Base-by-base conservation (phyloP, 495 filamentous ascomycete genomes). In the Hyphodiscus hymeniophilus region DNA sequence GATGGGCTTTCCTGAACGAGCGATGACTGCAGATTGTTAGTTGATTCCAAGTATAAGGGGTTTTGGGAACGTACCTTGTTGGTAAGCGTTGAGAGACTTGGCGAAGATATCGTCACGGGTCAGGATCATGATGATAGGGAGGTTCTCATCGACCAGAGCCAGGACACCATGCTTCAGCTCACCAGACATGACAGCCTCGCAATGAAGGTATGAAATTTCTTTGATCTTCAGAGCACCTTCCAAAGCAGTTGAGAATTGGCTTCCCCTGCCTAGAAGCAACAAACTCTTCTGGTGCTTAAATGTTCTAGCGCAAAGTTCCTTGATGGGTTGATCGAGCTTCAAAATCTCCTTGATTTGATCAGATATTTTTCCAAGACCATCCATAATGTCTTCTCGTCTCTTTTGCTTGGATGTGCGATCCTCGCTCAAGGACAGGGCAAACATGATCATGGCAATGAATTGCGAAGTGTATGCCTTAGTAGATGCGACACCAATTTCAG, bases 181-280 rank as follows among this genome's bases (percentile, higher is more conserved):
- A 63, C 92, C 92, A 49, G 92, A 97, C 92, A 98, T 98, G 67
- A 98, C 92, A 60, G 92, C 92, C 72, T 98, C 92, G 66, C 92
- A 98, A 66, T 98, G 92, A 42, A 98, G 84, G 66, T 98, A 98
- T 38, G 92, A 97, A 56, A 98, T 98, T 71, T 98, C 92, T 78
- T 98, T 98, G 63, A 98, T 98, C 74, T 98, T 98, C 30, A 98
- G 75, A 39, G 92, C 92, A 79, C 92, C 92, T 72, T 98, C 92
- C 34, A 98, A 82, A 16, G 92, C 92, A 57, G 92, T 98, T 41
- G 92, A 90, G 68, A 89, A 95, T 66, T 98, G 92, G 60, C 88
- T 87, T 52, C 92, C 92, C 67, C 92, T 84, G 40, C 92, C 92
- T 42, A 98, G 74, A 31, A 98, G 80, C 45, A 98, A 76, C 62